These are phyloP conservation scores for Fusarium nanum DNA, from an alignment of 2,329 filamentous ascomycete species.

Conservation along the genomic window DNA sequence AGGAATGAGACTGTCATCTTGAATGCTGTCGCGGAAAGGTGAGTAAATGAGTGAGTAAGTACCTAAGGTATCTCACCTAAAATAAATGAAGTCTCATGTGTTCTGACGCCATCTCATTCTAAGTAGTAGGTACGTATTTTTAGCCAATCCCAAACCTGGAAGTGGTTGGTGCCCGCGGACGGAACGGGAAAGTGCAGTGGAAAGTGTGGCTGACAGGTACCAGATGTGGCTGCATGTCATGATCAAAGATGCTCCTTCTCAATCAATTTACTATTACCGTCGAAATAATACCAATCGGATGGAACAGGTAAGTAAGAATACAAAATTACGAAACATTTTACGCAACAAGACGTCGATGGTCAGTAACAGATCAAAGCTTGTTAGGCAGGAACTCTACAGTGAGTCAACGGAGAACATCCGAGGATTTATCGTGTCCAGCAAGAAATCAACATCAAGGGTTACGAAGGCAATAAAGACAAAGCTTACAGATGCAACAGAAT, in stretches of 20 bases:
- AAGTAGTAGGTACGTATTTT: slow-evolving; percentile 6
- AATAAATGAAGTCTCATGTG: slow-evolving; percentile 28
- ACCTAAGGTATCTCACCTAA: neutral
- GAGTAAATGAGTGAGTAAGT: neutral
- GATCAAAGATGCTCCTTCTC: slow-evolving; percentile 3
- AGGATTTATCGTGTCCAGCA: slow-evolving; percentile 13
- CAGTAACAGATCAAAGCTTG: neutral
- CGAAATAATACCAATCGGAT: neutral
- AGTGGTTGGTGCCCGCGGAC: neutral
- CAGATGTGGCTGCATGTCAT: slow-evolving; percentile 35
- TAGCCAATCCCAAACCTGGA: neutral
- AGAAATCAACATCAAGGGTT: neutral
- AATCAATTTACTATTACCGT: neutral
- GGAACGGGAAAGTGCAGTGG: slow-evolving; percentile 5
- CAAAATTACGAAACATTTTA: neutral
- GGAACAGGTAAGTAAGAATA: neutral
- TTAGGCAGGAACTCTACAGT: neutral
- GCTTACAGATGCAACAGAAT: neutral
- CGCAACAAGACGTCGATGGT: neutral
- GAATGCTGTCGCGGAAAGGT: neutral
- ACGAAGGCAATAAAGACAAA: neutral
- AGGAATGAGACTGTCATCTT: slow-evolving; percentile 55
- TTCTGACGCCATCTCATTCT: slow-evolving; percentile 35
- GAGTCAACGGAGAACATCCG: slow-evolving; percentile 30
- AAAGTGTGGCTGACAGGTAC: slow-evolving; percentile 32